Base-by-base conservation (phyloP, 768 basidiomycete species). In the Tremella yokohamensis region DNA sequence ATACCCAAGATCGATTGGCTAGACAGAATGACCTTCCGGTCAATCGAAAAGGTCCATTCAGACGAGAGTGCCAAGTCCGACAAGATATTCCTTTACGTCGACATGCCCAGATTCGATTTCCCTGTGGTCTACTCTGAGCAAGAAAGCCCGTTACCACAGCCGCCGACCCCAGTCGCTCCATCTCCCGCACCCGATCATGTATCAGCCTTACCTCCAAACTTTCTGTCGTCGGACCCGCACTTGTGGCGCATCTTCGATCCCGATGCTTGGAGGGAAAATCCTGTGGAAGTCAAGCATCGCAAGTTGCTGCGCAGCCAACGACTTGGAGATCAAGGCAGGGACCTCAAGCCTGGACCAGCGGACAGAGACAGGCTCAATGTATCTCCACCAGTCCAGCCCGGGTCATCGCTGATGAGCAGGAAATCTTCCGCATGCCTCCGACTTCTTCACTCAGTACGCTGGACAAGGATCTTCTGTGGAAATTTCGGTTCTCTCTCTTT, bases 401-500 rank as follows among this genome's bases (percentile, higher is more conserved):
- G 4, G 42, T 13, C 20, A 9, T 42, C 15, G 40, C 45, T 56
- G 45, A 56, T 26, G 18, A 20, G 0, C 62, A 97, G 92, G 84
- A 86, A 61, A 90, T 99, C 49, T 83, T 99, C 51, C 85, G 85
- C 51, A 91, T 97, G 64, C 86, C 93, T 0, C 96, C 96, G 0
- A 93, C 88, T 58, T 89, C 87, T 58, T 81, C 83, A 9, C 80
- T 99, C 8, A 88, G 84, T 2, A 85, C 90, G 0, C 89, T 92
- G 69, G 94, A 98, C 78, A 96, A 94, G 72, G 94, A 98, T 65
- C 80, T 93, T 40, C 86, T 98, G 39, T 99, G 96, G 96, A 93
- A 94, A 75, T 99, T 94, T 81, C 84, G 96, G n/a, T 99, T 97
- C 79, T 98, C 96, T 65, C 85, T 99, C 11, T 93, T 90, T 77